Base-by-base conservation (phyloP, 306 rosid genomes). In the Ormosia emarginata region DNA sequence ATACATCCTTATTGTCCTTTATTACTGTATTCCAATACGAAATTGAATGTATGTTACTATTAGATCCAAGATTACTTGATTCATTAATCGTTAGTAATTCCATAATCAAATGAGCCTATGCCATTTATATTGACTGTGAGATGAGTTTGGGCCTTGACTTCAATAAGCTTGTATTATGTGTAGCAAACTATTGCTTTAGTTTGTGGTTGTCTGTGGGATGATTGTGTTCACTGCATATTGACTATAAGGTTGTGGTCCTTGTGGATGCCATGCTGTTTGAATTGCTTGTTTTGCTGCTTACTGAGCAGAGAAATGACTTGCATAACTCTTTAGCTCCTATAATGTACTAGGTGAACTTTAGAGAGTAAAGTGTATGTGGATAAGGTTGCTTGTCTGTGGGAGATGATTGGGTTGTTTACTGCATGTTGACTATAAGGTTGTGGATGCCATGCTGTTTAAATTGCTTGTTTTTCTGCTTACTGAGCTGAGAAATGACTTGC, bases 101-200 rank as follows among this genome's bases (percentile, higher is more conserved):
- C 37, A 9, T 43, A 67, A 63, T 11, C 29, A 49, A 67, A 34
- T 29, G 67, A 77, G 67, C 36, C 36, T 69, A 8, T 61, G 67
- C 61, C 58, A 56, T 40, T 65, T 40, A 59, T 5, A 61, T 52
- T 77, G 41, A n/a, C 55, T 17, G 10, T 58, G 63, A 56, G 15
- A 56, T 40, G 50, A 78, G 67, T 57, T 47, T 64, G 74, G 59
- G 75, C 36, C 64, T 81, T 59, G 77, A 49, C 49, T 44, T 70
- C 44, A 50, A 68, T 46, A 41, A 77, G 50, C 70, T 75, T 47
- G 68, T 44, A 46, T 71, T 57, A 43, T 72, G 58, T 36, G 50
- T 67, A 72, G 67, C 18, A 29, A 82, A 33, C 34, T 41, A 53
- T 75, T 11, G 6, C 81, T 69, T 59, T 67, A 64, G 36, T 33